These are phyloP conservation scores for Phytopythium ostracodes DNA, from an alignment of 352 stramenopile genomes.

Conservation along the genomic window DNA sequence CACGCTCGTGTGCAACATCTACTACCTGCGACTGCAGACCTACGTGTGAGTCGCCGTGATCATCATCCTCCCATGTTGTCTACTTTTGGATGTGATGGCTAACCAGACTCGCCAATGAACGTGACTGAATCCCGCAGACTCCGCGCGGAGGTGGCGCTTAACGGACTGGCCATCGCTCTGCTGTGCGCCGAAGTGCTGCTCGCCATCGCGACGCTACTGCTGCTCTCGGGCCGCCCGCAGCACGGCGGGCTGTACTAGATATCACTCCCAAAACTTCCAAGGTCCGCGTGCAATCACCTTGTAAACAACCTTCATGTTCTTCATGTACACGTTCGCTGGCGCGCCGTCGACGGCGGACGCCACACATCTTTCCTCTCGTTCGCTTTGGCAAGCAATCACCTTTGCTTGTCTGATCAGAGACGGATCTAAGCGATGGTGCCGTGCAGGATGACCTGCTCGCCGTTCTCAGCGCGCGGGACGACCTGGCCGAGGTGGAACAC, in stretches of 20 bases:
- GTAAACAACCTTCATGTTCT: background rate
- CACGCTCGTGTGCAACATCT: slow-evolving; percentile 63
- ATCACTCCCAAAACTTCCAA: background rate
- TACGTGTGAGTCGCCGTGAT: slow-evolving; percentile 45
- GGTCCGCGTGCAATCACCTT: background rate
- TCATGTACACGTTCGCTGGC: slow-evolving; percentile 6
- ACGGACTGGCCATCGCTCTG: slow-evolving; percentile 54
- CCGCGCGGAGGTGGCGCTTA: slow-evolving; percentile 54
- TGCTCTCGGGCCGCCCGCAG: slow-evolving; percentile 18
- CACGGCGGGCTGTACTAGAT: background rate
- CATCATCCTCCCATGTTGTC: no score
- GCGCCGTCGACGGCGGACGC: background rate
- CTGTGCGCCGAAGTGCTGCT: slow-evolving; percentile 55
- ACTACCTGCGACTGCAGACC: slow-evolving; percentile 71
- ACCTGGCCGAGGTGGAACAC: slow-evolving; percentile 90
- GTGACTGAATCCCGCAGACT: slow-evolving; percentile 23
- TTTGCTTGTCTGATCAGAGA: background rate
- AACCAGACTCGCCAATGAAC: background rate
- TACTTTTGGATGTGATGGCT: slow-evolving; percentile 1
- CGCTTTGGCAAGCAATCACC: background rate
- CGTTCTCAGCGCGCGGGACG: slow-evolving; percentile 38
- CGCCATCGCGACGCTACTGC: slow-evolving; percentile 36
- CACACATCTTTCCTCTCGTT: background rate
- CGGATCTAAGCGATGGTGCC: slow-evolving; percentile 50
- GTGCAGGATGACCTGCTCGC: slow-evolving; percentile 86